A percentile compares a stretch with the other conserved stretches of the same genome.
phyloP scores from a whole-genome alignment of 116 monocot genomes.

The Posidonia oceanica region DNA sequence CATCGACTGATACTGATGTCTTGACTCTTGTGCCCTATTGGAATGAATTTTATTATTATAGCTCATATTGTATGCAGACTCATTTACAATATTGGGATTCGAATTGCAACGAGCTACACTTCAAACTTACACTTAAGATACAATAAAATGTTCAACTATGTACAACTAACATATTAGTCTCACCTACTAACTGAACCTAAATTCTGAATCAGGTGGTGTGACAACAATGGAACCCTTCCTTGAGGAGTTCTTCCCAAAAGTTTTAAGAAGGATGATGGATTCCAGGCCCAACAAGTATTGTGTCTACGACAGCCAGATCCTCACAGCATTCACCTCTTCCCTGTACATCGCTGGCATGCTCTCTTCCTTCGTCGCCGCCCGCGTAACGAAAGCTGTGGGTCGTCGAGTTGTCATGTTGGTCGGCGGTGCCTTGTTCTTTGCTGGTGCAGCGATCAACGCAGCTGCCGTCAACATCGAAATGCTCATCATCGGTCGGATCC shows the following conservation, averaged over 20 bases:
- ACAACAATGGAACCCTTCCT: constrained; percentile 60
- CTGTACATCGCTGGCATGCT: constrained; percentile 47
- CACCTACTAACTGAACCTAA: too few species aligned
- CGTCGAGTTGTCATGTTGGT: constrained; percentile 18
- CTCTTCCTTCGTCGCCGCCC: constrained; percentile 27
- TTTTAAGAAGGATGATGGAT: constrained; percentile 20
- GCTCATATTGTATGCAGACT: too few species aligned
- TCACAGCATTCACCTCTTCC: constrained; percentile 67
- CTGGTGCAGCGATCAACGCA: constrained; percentile 13
- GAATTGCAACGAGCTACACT: too few species aligned
- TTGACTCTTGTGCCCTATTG: too few species aligned
- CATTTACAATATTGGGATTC: too few species aligned
- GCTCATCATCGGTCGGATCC: constrained; percentile 6
- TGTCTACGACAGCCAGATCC: constrained; percentile 42
- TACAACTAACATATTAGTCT: too few species aligned
- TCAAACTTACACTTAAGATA: too few species aligned
- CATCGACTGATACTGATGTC: too few species aligned
- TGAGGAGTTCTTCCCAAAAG: constrained; percentile 33
- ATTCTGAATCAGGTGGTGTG: constrained; percentile 34
- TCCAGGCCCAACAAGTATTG: constrained; percentile 33
- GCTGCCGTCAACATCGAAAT: constrained; percentile 11
- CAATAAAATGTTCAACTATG: too few species aligned
- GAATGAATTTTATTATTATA: too few species aligned
- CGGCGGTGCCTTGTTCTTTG: constrained; percentile 11
- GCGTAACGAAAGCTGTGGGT: constrained; percentile 25